These are phyloP conservation scores for Monilinia aucupariae DNA, from an alignment of 2,329 filamentous ascomycete genomes.

Conservation along the genomic window DNA sequence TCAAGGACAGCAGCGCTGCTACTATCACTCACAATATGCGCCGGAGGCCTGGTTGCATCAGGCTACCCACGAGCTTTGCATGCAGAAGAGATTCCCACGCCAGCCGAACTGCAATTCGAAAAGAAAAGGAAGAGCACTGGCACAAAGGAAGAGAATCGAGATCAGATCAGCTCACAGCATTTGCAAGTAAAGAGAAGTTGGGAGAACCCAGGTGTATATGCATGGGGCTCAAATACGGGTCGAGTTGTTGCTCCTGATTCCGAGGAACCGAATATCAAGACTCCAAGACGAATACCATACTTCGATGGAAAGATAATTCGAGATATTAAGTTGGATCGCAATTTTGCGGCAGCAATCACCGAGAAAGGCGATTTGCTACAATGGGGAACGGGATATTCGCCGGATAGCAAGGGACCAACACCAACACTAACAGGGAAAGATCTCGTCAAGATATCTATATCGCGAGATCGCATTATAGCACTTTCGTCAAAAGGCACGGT, in stretches of 20 bases:
- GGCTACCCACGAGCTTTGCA: constrained; percentile 28
- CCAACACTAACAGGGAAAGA: constrained; percentile 77
- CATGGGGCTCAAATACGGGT: constrained; percentile 85
- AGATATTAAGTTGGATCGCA: constrained; percentile 77
- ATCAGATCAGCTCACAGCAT: constrained; percentile 78
- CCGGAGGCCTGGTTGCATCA: constrained; percentile 27
- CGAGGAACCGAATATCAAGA: constrained; percentile 71
- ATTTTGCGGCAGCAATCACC: constrained; percentile 79
- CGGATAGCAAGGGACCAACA: constrained; percentile 56
- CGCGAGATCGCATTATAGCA: constrained; percentile 76
- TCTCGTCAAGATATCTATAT: constrained; percentile 69
- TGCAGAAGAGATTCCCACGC: constrained; percentile 31
- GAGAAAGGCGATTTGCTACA: constrained; percentile 86
- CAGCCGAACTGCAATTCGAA: constrained; percentile 62
- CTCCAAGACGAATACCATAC: constrained; percentile 68
- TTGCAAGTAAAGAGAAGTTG: constrained; percentile 78
- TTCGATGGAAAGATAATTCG: constrained; percentile 81
- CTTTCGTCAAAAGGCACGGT: constrained; percentile 69
- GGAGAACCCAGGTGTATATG: constrained; percentile 81
- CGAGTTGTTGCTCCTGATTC: constrained; percentile 82
- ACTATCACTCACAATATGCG: constrained; percentile 26
- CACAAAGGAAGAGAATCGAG: constrained; percentile 66
- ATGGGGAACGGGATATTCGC: constrained; percentile 78
- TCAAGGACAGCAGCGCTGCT: constrained; percentile 22
- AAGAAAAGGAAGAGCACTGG: constrained; percentile 51